Evolutionary conservation across 352 stramenopile species (phyloP).

Genomic region (Phytopythium helicoides): DNA sequence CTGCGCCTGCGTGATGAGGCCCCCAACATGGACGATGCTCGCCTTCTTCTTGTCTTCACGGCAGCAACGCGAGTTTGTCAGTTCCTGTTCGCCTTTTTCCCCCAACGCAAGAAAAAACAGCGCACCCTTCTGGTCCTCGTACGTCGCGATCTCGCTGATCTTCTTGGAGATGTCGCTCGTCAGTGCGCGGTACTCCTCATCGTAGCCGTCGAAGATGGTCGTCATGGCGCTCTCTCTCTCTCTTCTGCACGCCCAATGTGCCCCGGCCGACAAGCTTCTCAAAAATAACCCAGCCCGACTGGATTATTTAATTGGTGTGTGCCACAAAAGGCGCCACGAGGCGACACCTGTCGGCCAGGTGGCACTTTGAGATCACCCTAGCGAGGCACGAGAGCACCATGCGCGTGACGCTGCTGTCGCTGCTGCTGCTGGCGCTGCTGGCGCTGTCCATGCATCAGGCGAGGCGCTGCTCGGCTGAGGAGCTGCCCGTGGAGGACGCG

Average conservation of each 20-base stretch:
- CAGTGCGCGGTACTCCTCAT: conserved; percentile 85
- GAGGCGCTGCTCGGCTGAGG: conserved; percentile 12
- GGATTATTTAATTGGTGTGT: no score
- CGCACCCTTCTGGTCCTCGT: conserved; percentile 78
- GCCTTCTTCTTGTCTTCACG: conserved; percentile 82
- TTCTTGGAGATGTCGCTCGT: conserved; percentile 88
- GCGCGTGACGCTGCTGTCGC: conserved; percentile 36
- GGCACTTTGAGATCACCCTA: neutral
- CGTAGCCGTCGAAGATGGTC: conserved; percentile 88
- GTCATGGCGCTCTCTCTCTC: conserved; percentile 45
- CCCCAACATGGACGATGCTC: conserved; percentile 76
- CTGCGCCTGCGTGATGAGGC: conserved; percentile 76
- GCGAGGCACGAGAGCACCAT: conserved; percentile 22
- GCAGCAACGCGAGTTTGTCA: neutral
- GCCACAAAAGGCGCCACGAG: no score
- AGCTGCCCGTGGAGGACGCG: conserved; percentile 34
- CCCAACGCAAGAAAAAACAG: neutral
- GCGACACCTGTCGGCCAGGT: no score
- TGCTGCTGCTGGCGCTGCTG: conserved; percentile 52
- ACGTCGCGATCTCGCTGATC: conserved; percentile 84
- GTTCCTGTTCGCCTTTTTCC: neutral
- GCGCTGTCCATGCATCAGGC: conserved; percentile 24
- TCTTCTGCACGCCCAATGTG: no score
- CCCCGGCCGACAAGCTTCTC: no score
- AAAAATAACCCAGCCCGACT: no score